phyloP scores from a whole-genome alignment of 345 rosid species.

The Bruguiera gymnorhiza region DNA sequence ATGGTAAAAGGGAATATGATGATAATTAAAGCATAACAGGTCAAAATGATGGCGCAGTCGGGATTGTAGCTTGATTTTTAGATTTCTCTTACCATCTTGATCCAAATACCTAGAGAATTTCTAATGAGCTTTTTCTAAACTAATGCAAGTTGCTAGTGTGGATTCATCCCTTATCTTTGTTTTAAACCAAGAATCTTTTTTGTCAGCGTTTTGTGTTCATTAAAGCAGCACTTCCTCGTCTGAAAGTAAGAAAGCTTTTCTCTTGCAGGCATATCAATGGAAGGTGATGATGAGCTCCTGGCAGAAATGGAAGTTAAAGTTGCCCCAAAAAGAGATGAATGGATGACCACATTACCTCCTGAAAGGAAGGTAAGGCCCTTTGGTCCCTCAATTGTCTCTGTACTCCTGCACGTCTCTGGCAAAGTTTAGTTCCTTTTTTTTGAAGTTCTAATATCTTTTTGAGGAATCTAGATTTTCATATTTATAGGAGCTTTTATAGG shows the following conservation, averaged over 20 bases:
- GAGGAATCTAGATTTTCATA: not conserved
- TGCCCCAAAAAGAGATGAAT: constrained; percentile 75
- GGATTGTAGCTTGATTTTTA: too few relatives aligned
- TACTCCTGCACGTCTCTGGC: not conserved
- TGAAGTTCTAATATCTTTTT: not conserved
- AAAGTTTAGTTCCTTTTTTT: not conserved
- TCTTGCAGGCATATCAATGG: constrained; percentile 80
- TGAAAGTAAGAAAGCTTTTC: constrained; percentile 13
- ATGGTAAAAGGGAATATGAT: too few relatives aligned
- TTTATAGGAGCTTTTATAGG: not conserved
- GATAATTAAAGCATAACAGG: too few relatives aligned
- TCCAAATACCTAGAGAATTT: too few relatives aligned
- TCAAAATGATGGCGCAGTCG: too few relatives aligned
- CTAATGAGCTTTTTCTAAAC: too few relatives aligned
- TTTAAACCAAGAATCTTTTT: not conserved
- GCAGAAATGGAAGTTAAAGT: constrained; percentile 65
- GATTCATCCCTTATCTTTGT: not conserved
- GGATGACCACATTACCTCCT: constrained; percentile 97
- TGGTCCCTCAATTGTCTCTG: not conserved
- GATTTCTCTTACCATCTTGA: too few relatives aligned
- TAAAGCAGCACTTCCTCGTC: constrained; percentile 5
- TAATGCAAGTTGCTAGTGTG: not conserved
- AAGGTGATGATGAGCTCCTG: constrained; percentile 89
- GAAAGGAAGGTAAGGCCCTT: constrained; percentile 68
- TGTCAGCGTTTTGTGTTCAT: not conserved